phyloP scores from a whole-genome alignment of 257 asterid genomes.

The Solanum virginianum region DNA sequence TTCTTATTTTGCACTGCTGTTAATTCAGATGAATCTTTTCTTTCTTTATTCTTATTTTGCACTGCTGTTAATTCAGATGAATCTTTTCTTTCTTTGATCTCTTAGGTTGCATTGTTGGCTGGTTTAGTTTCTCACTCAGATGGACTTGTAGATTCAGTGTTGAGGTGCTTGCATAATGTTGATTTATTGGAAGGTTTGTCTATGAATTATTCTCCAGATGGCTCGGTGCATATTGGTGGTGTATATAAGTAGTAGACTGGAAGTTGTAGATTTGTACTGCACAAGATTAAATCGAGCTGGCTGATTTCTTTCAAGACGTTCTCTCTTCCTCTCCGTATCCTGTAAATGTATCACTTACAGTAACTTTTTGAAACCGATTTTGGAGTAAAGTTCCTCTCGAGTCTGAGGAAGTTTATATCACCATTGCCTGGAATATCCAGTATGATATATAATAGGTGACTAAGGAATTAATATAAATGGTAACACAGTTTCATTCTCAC shows the following conservation, averaged over 20 bases:
- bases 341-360: background rate
- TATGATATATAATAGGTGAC: background rate
- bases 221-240: background rate
- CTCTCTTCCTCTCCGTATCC: background rate
- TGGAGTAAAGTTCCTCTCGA: background rate
- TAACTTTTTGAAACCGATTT: background rate
- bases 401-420: background rate
- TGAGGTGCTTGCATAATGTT: conserved; percentile 41
- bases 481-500: background rate
- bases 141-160: conserved; percentile 54
- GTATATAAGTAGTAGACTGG: background rate
- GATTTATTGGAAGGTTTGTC: conserved; percentile 52
- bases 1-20: background rate
- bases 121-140: conserved; percentile 62
- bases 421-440: background rate
- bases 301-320: background rate
- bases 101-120: conserved; percentile 63
- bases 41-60: background rate
- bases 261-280: background rate
- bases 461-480: background rate
- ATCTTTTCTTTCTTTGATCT: background rate
- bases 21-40: background rate
- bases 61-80: background rate
- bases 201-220: conserved; percentile 10
- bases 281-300: background rate